These are phyloP conservation scores for Orbilia ellipsospora DNA, from an alignment of 2,329 filamentous ascomycete species.

Conservation along the genomic window DNA sequence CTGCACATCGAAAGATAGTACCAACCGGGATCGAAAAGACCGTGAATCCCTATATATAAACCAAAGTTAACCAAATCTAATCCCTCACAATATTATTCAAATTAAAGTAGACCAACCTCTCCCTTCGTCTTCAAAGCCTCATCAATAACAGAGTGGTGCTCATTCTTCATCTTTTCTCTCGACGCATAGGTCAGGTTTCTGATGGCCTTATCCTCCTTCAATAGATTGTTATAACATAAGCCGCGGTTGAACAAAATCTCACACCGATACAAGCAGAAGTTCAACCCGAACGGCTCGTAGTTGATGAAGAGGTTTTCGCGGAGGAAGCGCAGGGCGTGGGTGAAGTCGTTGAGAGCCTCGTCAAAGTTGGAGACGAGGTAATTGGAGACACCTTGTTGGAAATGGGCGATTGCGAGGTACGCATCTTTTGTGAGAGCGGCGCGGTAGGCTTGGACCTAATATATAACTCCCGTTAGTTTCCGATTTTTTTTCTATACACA, in stretches of 20 bases:
- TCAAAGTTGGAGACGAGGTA: slow-evolving; percentile 97
- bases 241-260: slow-evolving; percentile 98
- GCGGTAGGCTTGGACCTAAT: slow-evolving; percentile 65
- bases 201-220: slow-evolving; percentile 88
- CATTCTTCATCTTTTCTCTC: slow-evolving; percentile 93
- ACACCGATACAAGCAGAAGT: slow-evolving; percentile 96
- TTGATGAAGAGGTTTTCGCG: slow-evolving; percentile 97
- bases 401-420: slow-evolving; percentile 97
- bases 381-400: slow-evolving; percentile 97
- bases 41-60: slow-evolving; percentile 80
- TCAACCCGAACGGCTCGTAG: slow-evolving; percentile 92
- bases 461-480: slow-evolving; percentile 2
- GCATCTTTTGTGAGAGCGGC: slow-evolving; percentile 90
- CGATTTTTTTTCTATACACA: background rate
- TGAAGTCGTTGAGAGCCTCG: slow-evolving; percentile 97
- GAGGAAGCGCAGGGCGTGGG: slow-evolving; percentile 93
- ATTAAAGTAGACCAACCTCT: slow-evolving; percentile 70
- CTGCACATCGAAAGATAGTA: slow-evolving; percentile 94
- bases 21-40: slow-evolving; percentile 98
- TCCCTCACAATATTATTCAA: background rate
- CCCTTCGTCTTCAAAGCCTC: slow-evolving; percentile 93
- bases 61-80: background rate
- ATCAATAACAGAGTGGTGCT: slow-evolving; percentile 92
- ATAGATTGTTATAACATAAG: slow-evolving; percentile 95
- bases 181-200: slow-evolving; percentile 89